Conservation (phyloP, 441 rosid species). For the Pelargonium citronellum region DNA sequence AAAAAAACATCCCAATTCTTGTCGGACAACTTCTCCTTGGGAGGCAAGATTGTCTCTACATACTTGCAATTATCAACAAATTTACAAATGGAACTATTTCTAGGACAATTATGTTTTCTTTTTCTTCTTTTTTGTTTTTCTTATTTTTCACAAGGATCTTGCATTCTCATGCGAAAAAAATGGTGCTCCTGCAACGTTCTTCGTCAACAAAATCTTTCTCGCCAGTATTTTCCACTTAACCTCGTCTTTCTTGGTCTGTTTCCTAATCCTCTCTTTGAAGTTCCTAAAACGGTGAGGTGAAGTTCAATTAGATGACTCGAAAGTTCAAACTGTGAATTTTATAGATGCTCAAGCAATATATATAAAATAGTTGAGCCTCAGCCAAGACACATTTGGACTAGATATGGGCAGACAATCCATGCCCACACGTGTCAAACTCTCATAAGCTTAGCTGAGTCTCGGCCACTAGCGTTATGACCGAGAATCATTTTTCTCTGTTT, state of each 20-base stretch:
- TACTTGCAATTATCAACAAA: not conserved
- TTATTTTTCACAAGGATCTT: not conserved
- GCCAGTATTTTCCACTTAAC: constrained; percentile 65
- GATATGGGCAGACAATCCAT: too few species aligned
- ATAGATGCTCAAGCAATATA: too few species aligned
- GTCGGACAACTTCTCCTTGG: not conserved
- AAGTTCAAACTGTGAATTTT: not conserved
- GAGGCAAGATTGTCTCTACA: constrained; percentile 1
- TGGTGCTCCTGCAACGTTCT: constrained; percentile 50
- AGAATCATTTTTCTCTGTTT: too few species aligned
- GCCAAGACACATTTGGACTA: too few species aligned
- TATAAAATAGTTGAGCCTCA: too few species aligned
- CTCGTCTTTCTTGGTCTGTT: constrained; percentile 75
- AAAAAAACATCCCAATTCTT: not conserved
- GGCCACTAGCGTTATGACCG: too few species aligned
- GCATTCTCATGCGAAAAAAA: constrained; percentile 24
- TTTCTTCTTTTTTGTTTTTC: not conserved
- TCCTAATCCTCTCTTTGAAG: constrained; percentile 58
- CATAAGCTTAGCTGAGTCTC: too few species aligned
- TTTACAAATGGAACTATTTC: not conserved
- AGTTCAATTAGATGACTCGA: not conserved
- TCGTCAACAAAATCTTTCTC: constrained; percentile 58
- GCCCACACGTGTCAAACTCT: too few species aligned
- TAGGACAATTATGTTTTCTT: too few species aligned
- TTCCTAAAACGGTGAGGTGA: constrained; percentile 28